Percentiles rank a stretch among this genome's conserved stretches.
Conservation (phyloP, 257 asterid species). For the Nicotiana paniculata region DNA sequence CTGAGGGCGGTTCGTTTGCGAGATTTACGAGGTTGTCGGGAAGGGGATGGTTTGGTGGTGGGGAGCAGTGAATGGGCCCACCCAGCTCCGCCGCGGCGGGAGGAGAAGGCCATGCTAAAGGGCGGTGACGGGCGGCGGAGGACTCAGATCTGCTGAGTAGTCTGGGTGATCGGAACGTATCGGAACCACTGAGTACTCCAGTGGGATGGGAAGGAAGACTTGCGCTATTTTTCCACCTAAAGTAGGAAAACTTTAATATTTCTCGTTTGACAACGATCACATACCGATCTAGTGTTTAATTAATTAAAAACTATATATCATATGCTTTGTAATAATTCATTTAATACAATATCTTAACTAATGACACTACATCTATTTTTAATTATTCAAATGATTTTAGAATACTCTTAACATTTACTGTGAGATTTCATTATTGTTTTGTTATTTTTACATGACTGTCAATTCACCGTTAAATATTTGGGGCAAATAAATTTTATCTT, state of each 20-base stretch:
- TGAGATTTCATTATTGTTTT: too few relatives aligned
- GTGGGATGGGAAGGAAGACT: neutral
- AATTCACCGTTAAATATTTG: too few relatives aligned
- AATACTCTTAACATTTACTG: too few relatives aligned
- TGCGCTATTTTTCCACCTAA: neutral
- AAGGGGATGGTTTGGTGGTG: constrained; percentile 25
- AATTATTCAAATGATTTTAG: too few relatives aligned
- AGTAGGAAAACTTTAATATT: neutral
- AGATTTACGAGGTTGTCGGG: constrained; percentile 57
- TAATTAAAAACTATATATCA: too few relatives aligned
- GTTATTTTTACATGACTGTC: too few relatives aligned
- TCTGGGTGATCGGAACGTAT: neutral
- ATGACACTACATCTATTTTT: too few relatives aligned
- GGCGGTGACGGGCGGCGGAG: neutral
- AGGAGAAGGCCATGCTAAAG: constrained; percentile 60
- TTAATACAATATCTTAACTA: too few relatives aligned
- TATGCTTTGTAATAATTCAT: too few relatives aligned
- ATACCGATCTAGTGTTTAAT: neutral
- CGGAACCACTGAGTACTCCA: neutral
- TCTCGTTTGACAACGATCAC: neutral
- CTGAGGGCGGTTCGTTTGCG: constrained; percentile 59
- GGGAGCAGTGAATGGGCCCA: constrained; percentile 78
- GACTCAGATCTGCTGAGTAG: constrained; percentile 12
- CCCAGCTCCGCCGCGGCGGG: constrained; percentile 80
- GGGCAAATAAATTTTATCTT: too few relatives aligned